Base-by-base conservation (phyloP, 768 basidiomycete species). In the Suillus clintonianus region DNA sequence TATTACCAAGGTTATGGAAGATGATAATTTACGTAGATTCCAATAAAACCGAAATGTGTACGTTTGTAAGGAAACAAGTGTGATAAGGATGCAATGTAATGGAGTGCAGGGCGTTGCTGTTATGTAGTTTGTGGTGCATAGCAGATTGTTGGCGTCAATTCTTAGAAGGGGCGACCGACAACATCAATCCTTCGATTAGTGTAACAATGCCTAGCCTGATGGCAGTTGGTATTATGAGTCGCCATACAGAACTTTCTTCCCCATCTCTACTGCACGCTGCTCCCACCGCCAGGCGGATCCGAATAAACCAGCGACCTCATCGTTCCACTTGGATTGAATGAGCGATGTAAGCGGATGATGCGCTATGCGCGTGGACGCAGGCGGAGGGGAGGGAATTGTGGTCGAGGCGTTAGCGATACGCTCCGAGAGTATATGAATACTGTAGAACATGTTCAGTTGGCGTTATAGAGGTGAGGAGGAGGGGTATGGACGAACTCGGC, bases 241-340 rank as follows among this genome's bases (percentile, higher is more conserved):
- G 24, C 84, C 83, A 68, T 85, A 85, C 58, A 88, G 54, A 62
- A 81, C 56, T 50, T 70, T 80, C 67, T 71, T 71, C 27, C 84
- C 82, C 85, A 84, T 84, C 7, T 78, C 81, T 51, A 76, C 75
- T 36, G 78, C 80, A 7, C 76, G 78, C 39, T 70, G 77, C 62
- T 87, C 86, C 79, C 81, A 82, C 39, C 74, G 74, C 30, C 79
- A 73, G 61, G 82, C 76, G 14, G 81, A 79, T 24, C 73, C 67
- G 62, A 83, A 84, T 27, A 85, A 64, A 43, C 69, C 70, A 6
- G 80, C 85, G 22, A 89, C 68, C 64, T 89, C 82, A 15, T 80
- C 73, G 68, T 90, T 90, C 88, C 88, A 90, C 56, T 72, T 78
- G 17, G 80, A 80, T 66, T 89, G 79, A 27, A 89, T 47, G 45